A percentile compares a stretch with the other conserved stretches of the same genome.
phyloP scores from a whole-genome alignment of 2,329 filamentous ascomycete species.

The Capronia americana region DNA sequence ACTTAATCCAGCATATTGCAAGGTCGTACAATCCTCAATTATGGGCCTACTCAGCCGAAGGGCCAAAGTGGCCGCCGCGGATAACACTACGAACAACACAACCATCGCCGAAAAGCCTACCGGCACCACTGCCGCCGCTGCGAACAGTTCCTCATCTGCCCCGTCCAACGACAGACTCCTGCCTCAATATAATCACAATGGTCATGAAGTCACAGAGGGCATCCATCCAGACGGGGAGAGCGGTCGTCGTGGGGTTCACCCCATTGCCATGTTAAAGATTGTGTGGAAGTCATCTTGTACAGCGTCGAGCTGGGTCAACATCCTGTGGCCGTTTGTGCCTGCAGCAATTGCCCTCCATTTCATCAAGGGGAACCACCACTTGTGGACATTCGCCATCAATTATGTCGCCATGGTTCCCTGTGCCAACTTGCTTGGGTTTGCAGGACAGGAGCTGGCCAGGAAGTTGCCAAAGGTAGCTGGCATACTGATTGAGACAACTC shows the following conservation, averaged over 20 bases:
- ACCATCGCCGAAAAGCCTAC: constrained; percentile 27
- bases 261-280: constrained; percentile 67
- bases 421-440: constrained; percentile 77
- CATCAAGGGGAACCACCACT: constrained; percentile 61
- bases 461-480: constrained; percentile 75
- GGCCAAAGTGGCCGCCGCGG: constrained; percentile 8
- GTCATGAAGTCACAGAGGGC: constrained; percentile 44
- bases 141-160: constrained; percentile 12
- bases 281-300: constrained; percentile 68
- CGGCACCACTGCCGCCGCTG: constrained; percentile 4
- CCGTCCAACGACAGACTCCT: constrained; percentile 24
- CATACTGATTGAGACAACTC: constrained; percentile 57
- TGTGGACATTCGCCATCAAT: constrained; percentile 71
- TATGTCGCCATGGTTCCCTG: constrained; percentile 80
- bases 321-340: constrained; percentile 77
- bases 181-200: constrained; percentile 36
- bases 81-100: constrained; percentile 1
- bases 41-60: constrained; percentile 35
- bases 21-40: constrained; percentile 20
- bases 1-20: neutral
- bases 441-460: constrained; percentile 72
- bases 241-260: constrained; percentile 70
- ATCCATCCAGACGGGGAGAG: constrained; percentile 67
- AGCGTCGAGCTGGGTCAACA: constrained; percentile 69
- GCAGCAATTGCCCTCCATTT: constrained; percentile 71